Percentiles rank a stretch among this genome's conserved stretches.
These are phyloP conservation scores for Gonium pectorale DNA, from an alignment of 139 green algal genomes.

Conservation along the genomic window DNA sequence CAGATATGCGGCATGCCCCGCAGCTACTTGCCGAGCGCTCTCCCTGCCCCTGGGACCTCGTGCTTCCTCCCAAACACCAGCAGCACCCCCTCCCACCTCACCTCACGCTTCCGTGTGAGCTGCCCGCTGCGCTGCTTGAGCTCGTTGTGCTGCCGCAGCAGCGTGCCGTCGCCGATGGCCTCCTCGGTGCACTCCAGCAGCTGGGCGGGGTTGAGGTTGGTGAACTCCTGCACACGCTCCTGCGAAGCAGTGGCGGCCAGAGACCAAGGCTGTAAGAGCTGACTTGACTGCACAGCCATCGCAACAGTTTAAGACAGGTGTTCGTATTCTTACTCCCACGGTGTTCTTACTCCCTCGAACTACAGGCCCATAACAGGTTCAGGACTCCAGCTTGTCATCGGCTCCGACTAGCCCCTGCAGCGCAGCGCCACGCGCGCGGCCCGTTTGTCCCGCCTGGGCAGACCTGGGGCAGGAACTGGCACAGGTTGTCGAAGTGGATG, in stretches of 20 bases:
- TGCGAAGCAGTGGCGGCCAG: constrained; percentile 66
- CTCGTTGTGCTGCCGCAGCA: constrained; percentile 80
- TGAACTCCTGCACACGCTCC: constrained; percentile 92
- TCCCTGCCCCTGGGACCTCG: not conserved
- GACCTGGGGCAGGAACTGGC: constrained; percentile 67
- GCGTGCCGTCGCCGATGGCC: constrained; percentile 78
- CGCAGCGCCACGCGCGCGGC: too few relatives aligned
- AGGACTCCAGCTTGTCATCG: too few relatives aligned
- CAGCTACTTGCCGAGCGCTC: not conserved
- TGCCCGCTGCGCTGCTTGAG: constrained; percentile 68
- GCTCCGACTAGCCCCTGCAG: too few relatives aligned
- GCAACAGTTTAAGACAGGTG: too few relatives aligned
- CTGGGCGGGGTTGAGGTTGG: constrained; percentile 77
- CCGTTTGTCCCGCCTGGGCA: too few relatives aligned
- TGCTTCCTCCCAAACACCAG: not conserved
- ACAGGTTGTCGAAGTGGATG: constrained; percentile 98
- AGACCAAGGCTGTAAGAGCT: too few relatives aligned
- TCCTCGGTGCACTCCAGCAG: constrained; percentile 91
- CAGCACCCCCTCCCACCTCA: not conserved
- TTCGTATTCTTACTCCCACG: not conserved
- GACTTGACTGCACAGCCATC: too few relatives aligned
- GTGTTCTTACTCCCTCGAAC: too few relatives aligned
- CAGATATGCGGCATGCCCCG: too few relatives aligned
- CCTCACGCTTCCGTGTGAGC: constrained; percentile 13
- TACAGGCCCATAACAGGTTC: too few relatives aligned